These are phyloP conservation scores for Bipolaris victoriae DNA, from an alignment of 2,329 filamentous ascomycete species.

Conservation along the genomic window DNA sequence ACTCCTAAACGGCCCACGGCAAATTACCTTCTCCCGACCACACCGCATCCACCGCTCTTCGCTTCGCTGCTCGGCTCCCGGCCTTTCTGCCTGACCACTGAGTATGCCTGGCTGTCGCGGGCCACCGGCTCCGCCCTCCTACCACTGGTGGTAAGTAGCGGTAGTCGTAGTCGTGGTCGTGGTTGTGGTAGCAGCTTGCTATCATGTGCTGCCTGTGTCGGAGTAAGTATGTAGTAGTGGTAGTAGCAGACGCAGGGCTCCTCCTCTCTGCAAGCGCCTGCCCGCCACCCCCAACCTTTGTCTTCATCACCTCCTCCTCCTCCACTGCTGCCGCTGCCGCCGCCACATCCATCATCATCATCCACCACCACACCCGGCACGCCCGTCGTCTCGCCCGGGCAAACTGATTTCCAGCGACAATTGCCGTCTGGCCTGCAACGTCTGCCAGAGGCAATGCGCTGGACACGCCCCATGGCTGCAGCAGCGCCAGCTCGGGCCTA, in stretches of 20 bases:
- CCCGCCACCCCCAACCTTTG: neutral
- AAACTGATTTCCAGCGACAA: neutral
- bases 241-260: too few species aligned
- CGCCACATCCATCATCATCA: neutral
- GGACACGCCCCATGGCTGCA: neutral
- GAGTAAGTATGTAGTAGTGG: too few species aligned
- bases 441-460: conserved; percentile 5
- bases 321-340: neutral
- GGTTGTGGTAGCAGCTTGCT: too few species aligned
- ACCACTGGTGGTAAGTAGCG: too few species aligned
- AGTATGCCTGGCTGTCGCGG: too few species aligned
- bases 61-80: too few species aligned
- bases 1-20: neutral
- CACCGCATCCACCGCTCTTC: too few species aligned
- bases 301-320: neutral
- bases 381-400: neutral
- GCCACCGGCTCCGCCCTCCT: too few species aligned
- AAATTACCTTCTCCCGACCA: neutral
- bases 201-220: too few species aligned
- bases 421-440: neutral
- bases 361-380: neutral
- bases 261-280: too few species aligned
- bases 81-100: neutral
- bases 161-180: too few species aligned
- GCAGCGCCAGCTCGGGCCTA: conserved; percentile 1